A percentile compares a stretch with the other conserved stretches of the same genome.
phyloP scores from a whole-genome alignment of 1,284 basidiomycete genomes.

The Trametes versicolor region DNA sequence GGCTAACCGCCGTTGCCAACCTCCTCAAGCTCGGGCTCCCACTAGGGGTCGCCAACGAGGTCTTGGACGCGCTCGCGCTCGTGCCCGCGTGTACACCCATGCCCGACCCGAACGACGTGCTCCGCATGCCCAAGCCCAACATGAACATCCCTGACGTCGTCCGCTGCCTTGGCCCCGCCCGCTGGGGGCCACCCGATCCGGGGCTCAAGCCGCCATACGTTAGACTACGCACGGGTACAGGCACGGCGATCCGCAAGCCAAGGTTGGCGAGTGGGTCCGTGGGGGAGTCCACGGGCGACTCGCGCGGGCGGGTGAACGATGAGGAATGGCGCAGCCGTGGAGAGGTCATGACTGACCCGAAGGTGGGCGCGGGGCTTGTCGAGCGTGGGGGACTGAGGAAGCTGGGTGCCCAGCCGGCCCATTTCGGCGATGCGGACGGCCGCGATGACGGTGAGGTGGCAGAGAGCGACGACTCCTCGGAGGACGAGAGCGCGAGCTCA shows the following conservation, averaged over 20 bases:
- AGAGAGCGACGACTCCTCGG: conserved; percentile 30
- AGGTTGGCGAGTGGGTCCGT: conserved; percentile 58
- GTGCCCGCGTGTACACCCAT: conserved; percentile 21
- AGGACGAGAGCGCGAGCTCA: conserved; percentile 46
- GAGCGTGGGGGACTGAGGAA: conserved; percentile 53
- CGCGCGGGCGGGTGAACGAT: conserved; percentile 47
- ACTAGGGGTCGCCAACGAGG: conserved; percentile 17
- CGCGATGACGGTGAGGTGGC: conserved; percentile 24
- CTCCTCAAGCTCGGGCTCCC: conserved; percentile 19
- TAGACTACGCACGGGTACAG: conserved; percentile 43
- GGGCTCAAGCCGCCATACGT: conserved; percentile 24
- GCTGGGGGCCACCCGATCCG: conserved; percentile 36
- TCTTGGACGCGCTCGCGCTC: conserved; percentile 19
- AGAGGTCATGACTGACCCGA: conserved; percentile 74
- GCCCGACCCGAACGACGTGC: conserved; percentile 43
- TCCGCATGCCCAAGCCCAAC: conserved; percentile 60
- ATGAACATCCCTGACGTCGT: conserved; percentile 70
- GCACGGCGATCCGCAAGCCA: conserved; percentile 72
- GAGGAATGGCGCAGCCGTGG: conserved; percentile 61
- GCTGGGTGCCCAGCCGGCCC: conserved; percentile 67
- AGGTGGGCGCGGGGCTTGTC: conserved; percentile 59
- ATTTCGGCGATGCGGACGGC: conserved; percentile 46
- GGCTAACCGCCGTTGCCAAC: conserved; percentile 20
- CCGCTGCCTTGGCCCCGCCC: conserved; percentile 47
- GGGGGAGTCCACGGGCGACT: conserved; percentile 23